Base-by-base conservation (phyloP, 116 monocot genomes). In the Iris pallida region DNA sequence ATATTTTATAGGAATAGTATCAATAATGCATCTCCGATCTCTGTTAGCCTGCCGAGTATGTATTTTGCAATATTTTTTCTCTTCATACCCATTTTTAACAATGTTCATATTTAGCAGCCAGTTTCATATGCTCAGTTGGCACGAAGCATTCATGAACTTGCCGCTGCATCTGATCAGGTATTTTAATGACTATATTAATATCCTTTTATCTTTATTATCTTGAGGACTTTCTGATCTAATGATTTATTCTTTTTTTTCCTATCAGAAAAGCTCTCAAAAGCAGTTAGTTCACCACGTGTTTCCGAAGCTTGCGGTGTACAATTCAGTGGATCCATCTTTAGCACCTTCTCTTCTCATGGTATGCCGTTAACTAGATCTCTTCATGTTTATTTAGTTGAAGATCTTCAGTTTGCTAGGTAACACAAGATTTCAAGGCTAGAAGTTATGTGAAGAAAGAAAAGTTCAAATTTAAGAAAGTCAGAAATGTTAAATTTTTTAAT, bases 291-390 rank as follows among this genome's bases (percentile, higher is more conserved):
- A 92, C 62, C 83, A 90, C 55, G 98, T 98, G 14, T 98, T 98
- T 63, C 98, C 98, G 3, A 98, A 98, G 76, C 98, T 98, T 61
- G 98, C 98, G 14, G 98, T 98, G 58, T 98, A 98, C 68, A 98
- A 98, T 57, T 98, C 98, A 12, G 98, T 98, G 55, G 98, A 98
- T 78, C 98, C 98, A 63, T 98, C 98, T 73, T 76, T 98, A 13
- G 98, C 98, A 53, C 98, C 93, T 49, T 98, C 98, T n/a, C 93
- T 98, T 73, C 93, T 98, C 44, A 98, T 98, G 98, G 98, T 98
- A 88, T 66, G 63, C 53, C 20, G n/a, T 20, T 64, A 3, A 30
- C 30, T 30, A 30, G 3, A 30, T 30, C 30, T 30, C 30, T 30
- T 30, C 30, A 30, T 30, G 30, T 30, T 30, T 30, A 30, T 30